These are phyloP conservation scores for Carallia brachiata DNA, from an alignment of 345 rosid genomes.

Conservation along the genomic window DNA sequence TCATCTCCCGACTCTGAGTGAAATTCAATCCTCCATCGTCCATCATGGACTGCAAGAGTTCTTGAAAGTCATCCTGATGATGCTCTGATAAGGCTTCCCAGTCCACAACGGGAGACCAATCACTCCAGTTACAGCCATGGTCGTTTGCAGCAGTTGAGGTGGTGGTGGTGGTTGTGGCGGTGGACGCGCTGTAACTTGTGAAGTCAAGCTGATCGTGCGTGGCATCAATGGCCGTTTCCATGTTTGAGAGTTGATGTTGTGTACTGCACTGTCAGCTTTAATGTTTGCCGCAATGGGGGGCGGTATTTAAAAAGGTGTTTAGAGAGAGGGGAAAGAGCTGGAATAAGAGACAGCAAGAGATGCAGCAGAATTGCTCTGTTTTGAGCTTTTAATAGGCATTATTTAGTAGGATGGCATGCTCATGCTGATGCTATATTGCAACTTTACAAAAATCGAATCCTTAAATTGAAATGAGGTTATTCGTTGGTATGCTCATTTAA, in stretches of 20 bases:
- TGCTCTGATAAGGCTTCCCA: conserved; percentile 57
- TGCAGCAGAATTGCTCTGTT: conserved; percentile 10
- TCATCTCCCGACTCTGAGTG: background rate
- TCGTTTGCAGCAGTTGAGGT: conserved; percentile 34
- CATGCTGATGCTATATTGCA: too few species aligned
- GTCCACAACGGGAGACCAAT: conserved; percentile 69
- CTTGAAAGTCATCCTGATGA: conserved; percentile 53
- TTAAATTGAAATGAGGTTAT: too few species aligned
- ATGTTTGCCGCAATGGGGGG: background rate
- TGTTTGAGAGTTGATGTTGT: conserved; percentile 17
- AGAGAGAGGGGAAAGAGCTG: conserved; percentile 19
- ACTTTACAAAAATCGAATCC: too few species aligned
- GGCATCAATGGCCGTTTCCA: conserved; percentile 58
- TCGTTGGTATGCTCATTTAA: too few species aligned
- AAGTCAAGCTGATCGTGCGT: conserved; percentile 39
- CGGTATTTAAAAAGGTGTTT: background rate
- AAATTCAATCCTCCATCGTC: conserved; percentile 31
- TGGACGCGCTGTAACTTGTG: conserved; percentile 35
- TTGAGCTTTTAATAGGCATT: conserved; percentile 9
- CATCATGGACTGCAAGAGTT: conserved; percentile 66
- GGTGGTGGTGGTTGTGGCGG: conserved; percentile 30
- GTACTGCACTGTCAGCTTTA: background rate
- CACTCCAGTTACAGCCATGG: conserved; percentile 47
- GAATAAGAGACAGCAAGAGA: conserved; percentile 32
- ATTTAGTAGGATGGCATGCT: conserved; percentile 9